Evolutionary conservation across 495 filamentous ascomycete species (phyloP).

Genomic region (Terfezia claveryi): DNA sequence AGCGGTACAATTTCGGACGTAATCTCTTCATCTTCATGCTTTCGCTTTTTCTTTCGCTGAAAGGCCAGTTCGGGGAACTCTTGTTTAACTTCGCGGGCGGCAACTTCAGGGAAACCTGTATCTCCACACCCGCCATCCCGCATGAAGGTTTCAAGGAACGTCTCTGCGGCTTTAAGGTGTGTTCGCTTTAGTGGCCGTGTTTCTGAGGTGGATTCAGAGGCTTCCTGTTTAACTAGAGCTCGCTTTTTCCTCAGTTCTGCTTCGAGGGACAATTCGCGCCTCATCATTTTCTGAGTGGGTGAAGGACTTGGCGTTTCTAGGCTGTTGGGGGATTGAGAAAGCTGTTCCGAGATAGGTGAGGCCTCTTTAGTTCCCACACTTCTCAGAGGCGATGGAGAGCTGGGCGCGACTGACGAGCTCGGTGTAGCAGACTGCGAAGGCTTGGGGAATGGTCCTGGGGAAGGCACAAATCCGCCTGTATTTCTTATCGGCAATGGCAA

Average conservation of each 20-base stretch:
- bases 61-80: too few species aligned
- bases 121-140: background rate
- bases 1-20: too few species aligned
- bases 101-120: too few species aligned
- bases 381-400: background rate
- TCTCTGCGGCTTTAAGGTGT: slow-evolving; percentile 2
- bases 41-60: too few species aligned
- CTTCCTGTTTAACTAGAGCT: background rate
- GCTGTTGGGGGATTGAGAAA: background rate
- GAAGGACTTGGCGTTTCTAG: background rate
- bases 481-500: background rate
- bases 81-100: too few species aligned
- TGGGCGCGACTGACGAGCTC: background rate
- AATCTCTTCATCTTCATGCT: too few species aligned
- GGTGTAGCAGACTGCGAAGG: background rate
- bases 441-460: background rate
- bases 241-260: background rate
- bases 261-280: background rate
- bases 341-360: background rate
- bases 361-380: background rate
- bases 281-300: background rate
- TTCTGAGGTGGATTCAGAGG: background rate
- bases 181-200: background rate
- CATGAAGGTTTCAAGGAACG: slow-evolving; percentile 6
- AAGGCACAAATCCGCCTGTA: background rate